Percentiles rank a stretch among this genome's conserved stretches.
Evolutionary conservation across 129 eudicot species (phyloP).

Genomic region (Logfia minima): DNA sequence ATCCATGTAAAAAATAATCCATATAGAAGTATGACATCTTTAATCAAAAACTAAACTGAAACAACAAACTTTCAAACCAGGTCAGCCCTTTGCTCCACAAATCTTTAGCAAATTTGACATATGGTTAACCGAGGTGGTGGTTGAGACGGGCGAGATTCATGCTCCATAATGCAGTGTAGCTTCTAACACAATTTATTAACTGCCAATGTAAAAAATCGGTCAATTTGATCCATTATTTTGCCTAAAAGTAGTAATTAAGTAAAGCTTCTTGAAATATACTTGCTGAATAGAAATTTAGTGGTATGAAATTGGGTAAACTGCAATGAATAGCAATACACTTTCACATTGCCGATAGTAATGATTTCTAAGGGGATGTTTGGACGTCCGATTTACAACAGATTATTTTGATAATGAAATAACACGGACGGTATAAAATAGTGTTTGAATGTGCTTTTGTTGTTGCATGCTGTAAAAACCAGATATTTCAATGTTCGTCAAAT

Average conservation of each 20-base stretch:
- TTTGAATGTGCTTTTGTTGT: neutral
- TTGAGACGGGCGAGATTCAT: conserved; percentile 14
- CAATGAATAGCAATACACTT: too few species aligned
- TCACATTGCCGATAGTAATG: too few species aligned
- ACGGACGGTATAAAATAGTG: neutral
- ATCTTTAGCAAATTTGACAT: conserved; percentile 29
- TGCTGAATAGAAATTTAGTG: neutral
- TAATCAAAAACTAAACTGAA: conserved; percentile 25
- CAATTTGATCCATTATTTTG: neutral
- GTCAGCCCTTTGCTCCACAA: conserved; percentile 26
- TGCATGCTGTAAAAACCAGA: neutral
- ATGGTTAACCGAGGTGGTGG: conserved; percentile 2
- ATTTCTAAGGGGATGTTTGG: neutral
- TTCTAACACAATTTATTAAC: conserved; percentile 17
- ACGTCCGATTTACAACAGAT: neutral
- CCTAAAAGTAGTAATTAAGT: neutral
- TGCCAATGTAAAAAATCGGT: conserved; percentile 23
- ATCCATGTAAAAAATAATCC: conserved; percentile 15
- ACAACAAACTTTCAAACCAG: conserved; percentile 32
- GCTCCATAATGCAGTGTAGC: conserved; percentile 2
- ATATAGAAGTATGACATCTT: conserved; percentile 23
- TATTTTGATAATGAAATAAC: neutral
- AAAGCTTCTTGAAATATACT: neutral
- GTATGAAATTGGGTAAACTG: neutral
- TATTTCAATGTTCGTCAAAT: too few species aligned